Conservation (phyloP, 352 stramenopile genomes). For the Phytopythium litorale region DNA sequence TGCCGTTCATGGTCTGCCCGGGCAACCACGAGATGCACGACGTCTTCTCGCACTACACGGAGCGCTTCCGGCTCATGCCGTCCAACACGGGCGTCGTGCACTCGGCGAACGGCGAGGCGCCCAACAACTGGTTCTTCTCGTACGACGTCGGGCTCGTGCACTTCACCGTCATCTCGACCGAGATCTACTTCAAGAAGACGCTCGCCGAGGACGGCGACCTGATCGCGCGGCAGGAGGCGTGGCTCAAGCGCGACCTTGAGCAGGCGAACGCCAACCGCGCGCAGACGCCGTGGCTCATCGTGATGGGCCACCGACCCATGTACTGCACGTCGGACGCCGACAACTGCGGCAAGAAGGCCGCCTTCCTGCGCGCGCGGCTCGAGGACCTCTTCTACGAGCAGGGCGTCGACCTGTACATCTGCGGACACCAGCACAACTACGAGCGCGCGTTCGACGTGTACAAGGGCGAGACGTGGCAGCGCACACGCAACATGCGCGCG, state of each 20-base stretch:
- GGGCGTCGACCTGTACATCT: slow-evolving; percentile 87
- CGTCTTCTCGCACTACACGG: slow-evolving; percentile 81
- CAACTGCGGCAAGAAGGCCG: slow-evolving; percentile 65
- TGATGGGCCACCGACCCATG: slow-evolving; percentile 84
- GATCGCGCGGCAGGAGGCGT: slow-evolving; percentile 56
- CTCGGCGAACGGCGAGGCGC: slow-evolving; percentile 46
- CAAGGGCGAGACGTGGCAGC: slow-evolving; percentile 45
- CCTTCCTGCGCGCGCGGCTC: slow-evolving; percentile 54
- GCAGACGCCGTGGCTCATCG: slow-evolving; percentile 74
- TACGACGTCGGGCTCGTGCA: slow-evolving; percentile 85
- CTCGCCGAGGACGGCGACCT: slow-evolving; percentile 43
- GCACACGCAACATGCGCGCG: slow-evolving; percentile 77
- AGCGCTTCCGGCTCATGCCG: slow-evolving; percentile 84
- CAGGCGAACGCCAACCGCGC: slow-evolving; percentile 62
- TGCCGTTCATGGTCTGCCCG: slow-evolving; percentile 89
- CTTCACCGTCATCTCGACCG: slow-evolving; percentile 83
- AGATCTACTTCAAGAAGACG: slow-evolving; percentile 87
- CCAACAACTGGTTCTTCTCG: slow-evolving; percentile 91
- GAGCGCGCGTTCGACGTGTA: slow-evolving; percentile 86
- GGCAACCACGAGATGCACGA: slow-evolving; percentile 91
- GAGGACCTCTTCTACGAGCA: slow-evolving; percentile 79
- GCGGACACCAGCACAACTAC: slow-evolving; percentile 91
- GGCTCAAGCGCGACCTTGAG: slow-evolving; percentile 57
- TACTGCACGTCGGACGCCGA: slow-evolving; percentile 84
- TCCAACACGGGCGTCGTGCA: slow-evolving; percentile 60